Evolutionary conservation across 768 basidiomycete genomes (phyloP).

Genomic region (Leucosporidium scottii): DNA sequence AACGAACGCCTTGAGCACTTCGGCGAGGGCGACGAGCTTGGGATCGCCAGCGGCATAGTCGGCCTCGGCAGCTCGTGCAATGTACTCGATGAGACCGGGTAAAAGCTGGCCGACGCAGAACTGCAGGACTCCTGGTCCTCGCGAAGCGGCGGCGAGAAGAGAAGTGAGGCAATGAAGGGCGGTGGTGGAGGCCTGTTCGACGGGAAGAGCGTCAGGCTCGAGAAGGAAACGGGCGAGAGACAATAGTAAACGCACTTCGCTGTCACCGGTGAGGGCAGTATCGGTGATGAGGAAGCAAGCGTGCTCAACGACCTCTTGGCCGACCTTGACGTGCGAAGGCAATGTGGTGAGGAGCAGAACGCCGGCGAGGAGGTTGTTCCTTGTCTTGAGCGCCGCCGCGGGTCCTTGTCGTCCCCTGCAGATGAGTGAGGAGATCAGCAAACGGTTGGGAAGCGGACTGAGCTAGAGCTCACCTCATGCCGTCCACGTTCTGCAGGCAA

Average conservation of each 20-base stretch:
- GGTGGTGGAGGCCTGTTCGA: conserved; percentile 61
- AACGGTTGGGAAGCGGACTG: too few species aligned
- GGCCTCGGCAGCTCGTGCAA: conserved; percentile 58
- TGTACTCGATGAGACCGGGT: conserved; percentile 71
- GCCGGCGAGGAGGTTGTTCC: conserved; percentile 77
- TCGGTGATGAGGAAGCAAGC: conserved; percentile 76
- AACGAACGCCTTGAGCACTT: conserved; percentile 74
- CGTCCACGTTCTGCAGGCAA: conserved; percentile 78
- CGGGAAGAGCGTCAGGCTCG: background rate
- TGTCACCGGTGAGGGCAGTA: conserved; percentile 58
- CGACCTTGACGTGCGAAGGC: conserved; percentile 59
- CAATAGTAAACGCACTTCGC: conserved; percentile 54
- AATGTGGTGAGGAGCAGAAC: conserved; percentile 78
- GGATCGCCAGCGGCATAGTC: conserved; percentile 42
- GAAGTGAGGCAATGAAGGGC: conserved; percentile 88
- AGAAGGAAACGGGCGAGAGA: background rate
- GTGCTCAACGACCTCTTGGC: conserved; percentile 70
- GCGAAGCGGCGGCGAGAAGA: conserved; percentile 62
- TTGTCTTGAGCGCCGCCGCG: conserved; percentile 72
- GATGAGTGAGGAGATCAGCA: background rate
- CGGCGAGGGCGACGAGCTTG: conserved; percentile 48
- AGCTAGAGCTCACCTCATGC: conserved; percentile 65
- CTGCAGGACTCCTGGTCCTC: conserved; percentile 55
- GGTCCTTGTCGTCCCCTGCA: conserved; percentile 68
- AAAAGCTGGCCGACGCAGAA: conserved; percentile 66